A percentile compares a stretch with the other conserved stretches of the same genome.
Evolutionary conservation across 2,329 filamentous ascomycete species (phyloP).

Genomic region (Cytospora leucostoma): DNA sequence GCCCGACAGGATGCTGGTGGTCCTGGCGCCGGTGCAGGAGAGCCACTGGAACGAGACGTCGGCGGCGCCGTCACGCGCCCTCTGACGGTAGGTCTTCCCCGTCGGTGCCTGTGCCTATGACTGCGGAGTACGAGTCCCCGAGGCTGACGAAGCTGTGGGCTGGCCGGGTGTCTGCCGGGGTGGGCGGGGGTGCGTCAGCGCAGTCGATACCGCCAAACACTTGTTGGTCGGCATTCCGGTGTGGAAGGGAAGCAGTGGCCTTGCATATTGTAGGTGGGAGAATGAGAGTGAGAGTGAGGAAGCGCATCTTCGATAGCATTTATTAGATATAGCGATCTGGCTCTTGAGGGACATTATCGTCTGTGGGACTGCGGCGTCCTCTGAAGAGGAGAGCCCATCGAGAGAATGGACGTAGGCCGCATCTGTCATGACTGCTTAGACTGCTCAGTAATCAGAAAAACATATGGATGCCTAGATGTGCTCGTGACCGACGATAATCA

Average conservation of each 20-base stretch:
- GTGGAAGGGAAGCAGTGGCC: not conserved
- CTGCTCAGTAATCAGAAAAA: not conserved
- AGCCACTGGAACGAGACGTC: conserved; percentile 45
- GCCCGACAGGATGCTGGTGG: conserved; percentile 42
- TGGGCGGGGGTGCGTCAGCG: no score
- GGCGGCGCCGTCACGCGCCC: conserved; percentile 42
- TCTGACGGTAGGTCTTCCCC: conserved; percentile 36
- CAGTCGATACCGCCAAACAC: conserved; percentile 11
- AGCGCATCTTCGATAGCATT: not conserved
- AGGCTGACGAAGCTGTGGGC: conserved; percentile 44
- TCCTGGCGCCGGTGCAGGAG: conserved; percentile 49
- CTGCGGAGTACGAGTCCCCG: conserved; percentile 51
- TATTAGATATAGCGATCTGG: not conserved
- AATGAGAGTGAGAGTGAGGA: not conserved
- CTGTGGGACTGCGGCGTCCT: not conserved
- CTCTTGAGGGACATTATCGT: not conserved
- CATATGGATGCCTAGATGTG: not conserved
- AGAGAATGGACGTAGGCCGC: not conserved
- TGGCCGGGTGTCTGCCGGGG: not conserved
- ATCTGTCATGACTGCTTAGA: not conserved
- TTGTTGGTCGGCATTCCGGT: conserved; percentile 7
- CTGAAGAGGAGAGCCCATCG: not conserved
- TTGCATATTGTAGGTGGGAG: not conserved
- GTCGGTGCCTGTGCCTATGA: conserved; percentile 48
- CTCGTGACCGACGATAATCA: not conserved